These are phyloP conservation scores for Globisporangium rhizosaccharum DNA, from an alignment of 352 stramenopile genomes.

Conservation along the genomic window DNA sequence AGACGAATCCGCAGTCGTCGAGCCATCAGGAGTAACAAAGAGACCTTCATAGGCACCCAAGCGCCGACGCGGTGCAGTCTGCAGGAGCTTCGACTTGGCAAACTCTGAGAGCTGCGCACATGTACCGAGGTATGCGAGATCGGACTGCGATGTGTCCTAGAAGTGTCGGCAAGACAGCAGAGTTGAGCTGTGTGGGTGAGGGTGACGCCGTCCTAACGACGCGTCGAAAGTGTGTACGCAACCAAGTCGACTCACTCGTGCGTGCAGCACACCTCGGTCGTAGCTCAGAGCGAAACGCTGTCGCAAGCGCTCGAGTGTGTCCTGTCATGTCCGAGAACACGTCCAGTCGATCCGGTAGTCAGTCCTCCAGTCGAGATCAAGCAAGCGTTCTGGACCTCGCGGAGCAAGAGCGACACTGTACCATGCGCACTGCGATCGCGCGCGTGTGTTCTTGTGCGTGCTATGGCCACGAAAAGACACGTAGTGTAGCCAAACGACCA, in stretches of 20 bases:
- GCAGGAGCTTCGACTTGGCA: slow-evolving; percentile 21
- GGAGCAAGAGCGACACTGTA: neutral
- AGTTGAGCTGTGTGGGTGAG: neutral
- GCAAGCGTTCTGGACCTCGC: neutral
- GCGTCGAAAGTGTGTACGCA: neutral
- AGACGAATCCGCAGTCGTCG: neutral
- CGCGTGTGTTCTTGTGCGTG: slow-evolving; percentile 31
- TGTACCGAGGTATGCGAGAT: slow-evolving; percentile 31
- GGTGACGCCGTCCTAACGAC: neutral
- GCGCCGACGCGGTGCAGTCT: slow-evolving; percentile 18
- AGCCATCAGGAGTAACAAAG: neutral
- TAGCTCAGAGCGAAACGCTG: slow-evolving; percentile 25
- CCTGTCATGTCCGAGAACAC: neutral
- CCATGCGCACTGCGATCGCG: slow-evolving; percentile 26
- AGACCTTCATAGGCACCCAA: slow-evolving; percentile 18
- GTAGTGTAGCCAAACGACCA: no score
- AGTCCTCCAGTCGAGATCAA: no score
- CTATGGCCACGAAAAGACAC: slow-evolving; percentile 5
- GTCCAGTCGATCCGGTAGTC: neutral
- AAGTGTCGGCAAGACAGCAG: neutral
- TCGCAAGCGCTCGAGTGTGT: slow-evolving; percentile 10
- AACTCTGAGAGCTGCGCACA: slow-evolving; percentile 38
- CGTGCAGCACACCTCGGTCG: slow-evolving; percentile 14
- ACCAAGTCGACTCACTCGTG: slow-evolving; percentile 9
- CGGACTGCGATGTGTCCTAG: slow-evolving; percentile 27